Conservation (phyloP, 2,329 filamentous ascomycete genomes). For the Cylindrodendrum hubeiense region DNA sequence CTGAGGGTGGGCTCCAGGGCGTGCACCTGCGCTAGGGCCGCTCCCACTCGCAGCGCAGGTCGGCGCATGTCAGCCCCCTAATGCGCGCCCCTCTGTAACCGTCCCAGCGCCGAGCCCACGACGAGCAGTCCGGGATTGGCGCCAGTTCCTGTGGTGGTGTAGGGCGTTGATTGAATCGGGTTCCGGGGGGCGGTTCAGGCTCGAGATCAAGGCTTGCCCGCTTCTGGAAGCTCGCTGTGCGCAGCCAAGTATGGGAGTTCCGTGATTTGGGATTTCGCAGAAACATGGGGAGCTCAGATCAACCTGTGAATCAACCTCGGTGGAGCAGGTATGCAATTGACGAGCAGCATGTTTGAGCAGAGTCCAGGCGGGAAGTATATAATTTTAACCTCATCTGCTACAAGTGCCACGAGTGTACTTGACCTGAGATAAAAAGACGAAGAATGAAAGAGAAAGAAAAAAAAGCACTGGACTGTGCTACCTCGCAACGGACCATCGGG, state of each 20-base stretch:
- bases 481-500: slow-evolving; percentile 10
- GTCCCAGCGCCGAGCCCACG: too few species aligned
- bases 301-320: neutral
- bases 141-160: neutral
- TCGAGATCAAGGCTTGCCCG: neutral
- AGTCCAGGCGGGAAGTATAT: too few species aligned
- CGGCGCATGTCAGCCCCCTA: neutral
- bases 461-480: neutral
- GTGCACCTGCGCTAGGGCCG: neutral
- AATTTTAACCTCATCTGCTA: too few species aligned
- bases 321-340: neutral
- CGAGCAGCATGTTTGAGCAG: neutral
- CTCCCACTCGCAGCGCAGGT: too few species aligned
- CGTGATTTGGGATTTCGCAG: neutral
- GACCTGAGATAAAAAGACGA: neutral
- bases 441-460: neutral
- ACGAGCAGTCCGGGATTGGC: too few species aligned
- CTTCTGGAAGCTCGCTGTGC: neutral
- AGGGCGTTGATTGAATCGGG: neutral
- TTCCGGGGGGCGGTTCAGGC: neutral
- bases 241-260: neutral
- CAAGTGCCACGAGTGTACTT: too few species aligned
- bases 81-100: neutral
- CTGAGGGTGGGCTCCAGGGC: neutral
- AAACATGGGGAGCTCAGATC: neutral